These are phyloP conservation scores for Stephanodiscus minutulus DNA, from an alignment of 108 stramenopile genomes.

Conservation along the genomic window DNA sequence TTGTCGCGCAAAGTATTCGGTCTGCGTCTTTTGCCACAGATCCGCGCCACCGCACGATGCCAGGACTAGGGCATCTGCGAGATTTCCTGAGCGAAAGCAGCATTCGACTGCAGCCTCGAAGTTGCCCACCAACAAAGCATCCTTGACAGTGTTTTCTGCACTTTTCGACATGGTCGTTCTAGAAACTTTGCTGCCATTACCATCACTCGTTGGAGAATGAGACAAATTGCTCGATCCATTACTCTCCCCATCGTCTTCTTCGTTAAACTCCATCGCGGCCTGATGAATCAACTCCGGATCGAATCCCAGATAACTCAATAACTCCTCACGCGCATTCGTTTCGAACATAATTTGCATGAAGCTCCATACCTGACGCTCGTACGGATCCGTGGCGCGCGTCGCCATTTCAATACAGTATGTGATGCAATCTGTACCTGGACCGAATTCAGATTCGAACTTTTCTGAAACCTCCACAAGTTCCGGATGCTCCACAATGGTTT, in stretches of 20 bases:
- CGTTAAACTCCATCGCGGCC: conserved; percentile 55
- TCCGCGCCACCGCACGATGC: conserved; percentile 94
- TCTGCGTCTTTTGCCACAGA: conserved; percentile 91
- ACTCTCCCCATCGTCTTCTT: conserved; percentile 20
- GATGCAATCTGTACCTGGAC: conserved; percentile 52
- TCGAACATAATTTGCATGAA: conserved; percentile 96
- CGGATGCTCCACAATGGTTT: conserved; percentile 67
- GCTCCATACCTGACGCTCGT: conserved; percentile 81
- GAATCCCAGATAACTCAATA: conserved; percentile 92
- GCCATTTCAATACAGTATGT: conserved; percentile 76
- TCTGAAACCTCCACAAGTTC: conserved; percentile 63
- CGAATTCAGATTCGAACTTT: conserved; percentile 71
- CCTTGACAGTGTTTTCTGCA: conserved; percentile 78
- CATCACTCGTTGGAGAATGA: conserved; percentile 11
- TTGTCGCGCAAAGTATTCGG: conserved; percentile 84
- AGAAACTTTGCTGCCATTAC: conserved; percentile 17
- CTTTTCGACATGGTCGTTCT: conserved; percentile 47
- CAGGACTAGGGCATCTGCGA: conserved; percentile 93
- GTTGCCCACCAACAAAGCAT: conserved; percentile 93
- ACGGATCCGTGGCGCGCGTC: conserved; percentile 41
- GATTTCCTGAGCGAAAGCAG: conserved; percentile 87
- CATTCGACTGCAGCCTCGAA: conserved; percentile 96
- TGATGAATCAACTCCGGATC: conserved; percentile 74
- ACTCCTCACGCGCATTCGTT: conserved; percentile 87
- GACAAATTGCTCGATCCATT: conserved; percentile 9